Conservation (phyloP, 1,284 basidiomycete species). For the Microbotryum lychnidis-dioicae region DNA sequence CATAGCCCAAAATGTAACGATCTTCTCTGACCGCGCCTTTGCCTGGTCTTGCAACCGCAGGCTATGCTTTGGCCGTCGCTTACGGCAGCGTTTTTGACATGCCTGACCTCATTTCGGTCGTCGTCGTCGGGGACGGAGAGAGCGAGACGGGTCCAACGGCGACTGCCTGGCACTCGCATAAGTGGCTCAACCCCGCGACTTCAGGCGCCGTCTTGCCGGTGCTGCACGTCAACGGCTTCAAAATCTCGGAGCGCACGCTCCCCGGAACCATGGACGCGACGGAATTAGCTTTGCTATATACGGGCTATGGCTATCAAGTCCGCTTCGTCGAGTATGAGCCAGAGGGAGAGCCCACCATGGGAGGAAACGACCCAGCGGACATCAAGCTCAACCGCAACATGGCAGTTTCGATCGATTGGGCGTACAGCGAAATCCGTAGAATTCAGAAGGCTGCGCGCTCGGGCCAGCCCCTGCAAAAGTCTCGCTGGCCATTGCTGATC, state of each 20-base stretch:
- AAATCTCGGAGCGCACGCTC: conserved; percentile 81
- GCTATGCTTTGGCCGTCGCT: conserved; percentile 61
- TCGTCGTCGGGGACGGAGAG: conserved; percentile 78
- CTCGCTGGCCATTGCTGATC: conserved; percentile 69
- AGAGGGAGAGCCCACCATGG: conserved; percentile 22
- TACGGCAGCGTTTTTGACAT: conserved; percentile 71
- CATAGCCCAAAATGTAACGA: conserved; percentile 45
- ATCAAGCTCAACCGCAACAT: conserved; percentile 48
- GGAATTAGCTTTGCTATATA: conserved; percentile 62
- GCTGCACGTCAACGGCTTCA: conserved; percentile 64
- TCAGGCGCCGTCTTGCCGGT: conserved; percentile 81
- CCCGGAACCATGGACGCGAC: conserved; percentile 83
- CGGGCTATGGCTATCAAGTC: conserved; percentile 61
- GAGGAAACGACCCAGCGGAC: conserved; percentile 42
- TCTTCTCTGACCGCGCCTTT: neutral
- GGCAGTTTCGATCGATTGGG: conserved; percentile 71
- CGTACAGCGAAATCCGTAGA: conserved; percentile 42
- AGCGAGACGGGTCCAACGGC: conserved; percentile 78
- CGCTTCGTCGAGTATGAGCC: conserved; percentile 63
- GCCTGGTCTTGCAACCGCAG: conserved; percentile 6
- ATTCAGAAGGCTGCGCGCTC: conserved; percentile 69
- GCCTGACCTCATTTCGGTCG: conserved; percentile 68
- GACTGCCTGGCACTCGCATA: conserved; percentile 58
- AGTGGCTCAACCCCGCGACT: conserved; percentile 81
- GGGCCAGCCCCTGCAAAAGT: conserved; percentile 67